Base-by-base conservation (phyloP, 495 filamentous ascomycete genomes). In the Hyaloscypha bicolor region DNA sequence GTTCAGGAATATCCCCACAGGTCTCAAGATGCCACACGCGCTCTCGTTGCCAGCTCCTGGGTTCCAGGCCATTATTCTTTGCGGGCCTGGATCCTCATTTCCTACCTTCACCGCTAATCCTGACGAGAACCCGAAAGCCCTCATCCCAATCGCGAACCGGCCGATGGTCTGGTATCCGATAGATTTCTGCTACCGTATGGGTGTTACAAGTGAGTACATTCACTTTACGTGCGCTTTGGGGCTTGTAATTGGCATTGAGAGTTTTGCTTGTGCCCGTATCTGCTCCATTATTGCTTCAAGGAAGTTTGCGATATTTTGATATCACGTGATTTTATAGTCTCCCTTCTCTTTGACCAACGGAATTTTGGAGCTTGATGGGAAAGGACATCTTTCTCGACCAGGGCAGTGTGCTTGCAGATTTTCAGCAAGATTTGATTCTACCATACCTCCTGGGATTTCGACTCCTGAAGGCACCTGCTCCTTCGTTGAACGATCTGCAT, bases 151-250 rank as follows among this genome's bases (percentile, higher is more conserved):
- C 61, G 95, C 94, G 64, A 98, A 98, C 78, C 83, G 93, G 64
- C 94, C 94, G 0, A 97, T 98, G 95, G 86, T 99, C 39, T 97
- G 90, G 87, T 98, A 97, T 77, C 88, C 92, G 0, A 82, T 99
- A 55, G 93, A 97, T 67, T 97, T 91, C 80, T 96, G 93, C 73
- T 91, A 93, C 75, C 83, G 92, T 21, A 90, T 90, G 75, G 93
- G 93, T 66, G 87, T 97, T 66, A 90, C 89, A 72, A 86, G 92
- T 94, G 78, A 80, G 69, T 64, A 29, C 14, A 52, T n/a, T 22
- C 29, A 2, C 21, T 19, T 48, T 19, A 48, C 16, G 3, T 14
- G 11, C 16, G 42, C 53, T 57, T 37, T 42, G 48, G n/a, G 32
- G 6, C 42, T 31, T 62, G 14, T 4, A 11, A 25, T 62, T 25